Evolutionary conservation across 768 basidiomycete species (phyloP).

Genomic region (Leucocoprinus leucothites): DNA sequence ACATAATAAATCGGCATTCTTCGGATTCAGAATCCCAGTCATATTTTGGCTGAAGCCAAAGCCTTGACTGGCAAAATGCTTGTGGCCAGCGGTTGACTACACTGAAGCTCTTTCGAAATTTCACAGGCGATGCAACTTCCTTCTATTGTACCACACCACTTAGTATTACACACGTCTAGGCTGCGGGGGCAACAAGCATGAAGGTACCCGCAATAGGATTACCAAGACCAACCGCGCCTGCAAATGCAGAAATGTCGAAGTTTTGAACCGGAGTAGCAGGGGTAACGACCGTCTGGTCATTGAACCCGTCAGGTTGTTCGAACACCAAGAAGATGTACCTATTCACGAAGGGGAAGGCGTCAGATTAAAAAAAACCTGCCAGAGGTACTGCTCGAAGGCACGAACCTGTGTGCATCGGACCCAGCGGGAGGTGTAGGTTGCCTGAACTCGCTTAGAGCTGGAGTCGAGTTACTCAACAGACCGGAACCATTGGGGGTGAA

Average conservation of each 20-base stretch:
- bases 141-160: too few species aligned
- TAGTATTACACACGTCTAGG: too few species aligned
- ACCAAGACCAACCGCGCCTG: constrained; percentile 34
- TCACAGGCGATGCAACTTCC: too few species aligned
- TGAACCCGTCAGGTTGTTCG: constrained; percentile 36
- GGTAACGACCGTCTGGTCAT: constrained; percentile 33
- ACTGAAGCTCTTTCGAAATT: too few species aligned
- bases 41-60: too few species aligned
- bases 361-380: background rate
- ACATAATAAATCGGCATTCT: background rate
- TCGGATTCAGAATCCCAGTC: too few species aligned
- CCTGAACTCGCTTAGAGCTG: constrained; percentile 35
- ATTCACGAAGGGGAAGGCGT: background rate
- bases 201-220: constrained; percentile 42
- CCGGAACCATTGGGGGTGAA: constrained; percentile 18
- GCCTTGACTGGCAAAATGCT: too few species aligned
- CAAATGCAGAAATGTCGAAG: constrained; percentile 43
- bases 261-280: constrained; percentile 24
- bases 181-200: constrained; percentile 38
- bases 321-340: constrained; percentile 45
- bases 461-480: constrained; percentile 36
- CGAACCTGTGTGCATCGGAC: constrained; percentile 39
- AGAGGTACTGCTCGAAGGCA: background rate
- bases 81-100: too few species aligned
- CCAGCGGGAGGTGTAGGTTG: constrained; percentile 44